These are phyloP conservation scores for Sporothrix schenckii DNA, from an alignment of 2,329 filamentous ascomycete species.

Conservation along the genomic window DNA sequence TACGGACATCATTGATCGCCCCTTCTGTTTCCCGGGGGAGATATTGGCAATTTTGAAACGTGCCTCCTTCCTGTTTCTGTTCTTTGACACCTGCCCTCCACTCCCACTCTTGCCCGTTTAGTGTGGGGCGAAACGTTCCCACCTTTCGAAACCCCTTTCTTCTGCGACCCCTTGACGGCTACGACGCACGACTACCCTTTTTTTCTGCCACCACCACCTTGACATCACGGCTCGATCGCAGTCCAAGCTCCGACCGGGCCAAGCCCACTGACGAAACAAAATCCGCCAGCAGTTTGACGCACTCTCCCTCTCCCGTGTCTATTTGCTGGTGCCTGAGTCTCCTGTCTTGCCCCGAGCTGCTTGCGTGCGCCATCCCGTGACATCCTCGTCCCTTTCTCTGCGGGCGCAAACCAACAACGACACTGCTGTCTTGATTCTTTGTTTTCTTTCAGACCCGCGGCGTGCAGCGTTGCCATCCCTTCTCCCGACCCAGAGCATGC, in stretches of 20 bases:
- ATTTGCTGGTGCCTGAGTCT: neutral
- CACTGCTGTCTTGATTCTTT: neutral
- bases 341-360: neutral
- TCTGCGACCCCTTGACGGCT: slow-evolving; percentile 23
- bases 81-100: neutral
- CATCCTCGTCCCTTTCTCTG: neutral
- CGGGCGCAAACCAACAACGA: neutral
- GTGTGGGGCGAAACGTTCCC: slow-evolving; percentile 33
- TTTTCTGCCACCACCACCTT: neutral
- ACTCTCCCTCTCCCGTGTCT: neutral
- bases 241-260: slow-evolving; percentile 20
- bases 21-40: neutral
- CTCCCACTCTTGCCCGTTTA: slow-evolving; percentile 5
- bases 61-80: slow-evolving; percentile 17
- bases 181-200: neutral
- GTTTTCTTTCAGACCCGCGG: neutral
- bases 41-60: neutral
- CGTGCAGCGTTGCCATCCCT: neutral
- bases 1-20: neutral
- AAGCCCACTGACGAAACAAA: slow-evolving; percentile 19
- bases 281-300: neutral
- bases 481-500: slow-evolving; percentile 11
- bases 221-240: neutral
- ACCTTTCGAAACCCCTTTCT: slow-evolving; percentile 32
- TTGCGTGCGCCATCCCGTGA: slow-evolving; percentile 8